Base-by-base conservation (phyloP, 2,329 filamentous ascomycete genomes). In the Penicillium vulpinum region DNA sequence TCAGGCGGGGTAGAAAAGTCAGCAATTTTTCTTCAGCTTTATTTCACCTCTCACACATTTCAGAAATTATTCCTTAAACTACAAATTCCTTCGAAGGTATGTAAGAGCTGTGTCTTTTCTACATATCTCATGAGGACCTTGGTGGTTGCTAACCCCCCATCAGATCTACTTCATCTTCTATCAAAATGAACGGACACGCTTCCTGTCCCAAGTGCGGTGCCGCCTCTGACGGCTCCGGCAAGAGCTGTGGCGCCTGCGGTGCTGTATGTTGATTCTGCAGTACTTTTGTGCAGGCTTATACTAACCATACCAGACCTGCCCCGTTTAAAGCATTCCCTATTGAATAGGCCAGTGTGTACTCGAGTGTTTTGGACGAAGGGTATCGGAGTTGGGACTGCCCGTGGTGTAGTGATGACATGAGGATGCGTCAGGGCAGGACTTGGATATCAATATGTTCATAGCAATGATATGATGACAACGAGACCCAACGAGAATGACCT, bases 161-260 rank as follows among this genome's bases (percentile, higher is more conserved):
- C 26, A 36, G 41, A 53, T 52, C 57, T 51, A 60, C 18, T 46
- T n/a, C 52, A 39, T n/a, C 33, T 22, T 28, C 33, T 22, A 60
- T 29, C 24, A 49, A 49, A 62, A 67, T 67, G 64, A 60, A 62
- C 48, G 62, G 57, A 51, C 63, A 66, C 62, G 29, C 62, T 47
- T 24, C 45, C 44, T 67, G 64, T 59, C 64, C 64, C 39, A 67
- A 65, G 58, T 67, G 64, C 44, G 54, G 59, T 58, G 48, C 56
- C 39, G 39, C 62, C 21, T 39, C 60, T 39, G 21, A 26, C 10
- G 58, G 62, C 24, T 26, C 54, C 26, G 35, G 33, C 24, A 67
- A 67, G 63, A 66, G 40, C 56, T 67, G 64, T 40, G 56, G 64
- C 24, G 58, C 64, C 16, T 67, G 64, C 36, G 64, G 64, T 50